Evolutionary conservation across 2,329 filamentous ascomycete species (phyloP), one percentile per base, ranked within the genome.

Genomic region (Chaetothyriales sp.): DNA sequence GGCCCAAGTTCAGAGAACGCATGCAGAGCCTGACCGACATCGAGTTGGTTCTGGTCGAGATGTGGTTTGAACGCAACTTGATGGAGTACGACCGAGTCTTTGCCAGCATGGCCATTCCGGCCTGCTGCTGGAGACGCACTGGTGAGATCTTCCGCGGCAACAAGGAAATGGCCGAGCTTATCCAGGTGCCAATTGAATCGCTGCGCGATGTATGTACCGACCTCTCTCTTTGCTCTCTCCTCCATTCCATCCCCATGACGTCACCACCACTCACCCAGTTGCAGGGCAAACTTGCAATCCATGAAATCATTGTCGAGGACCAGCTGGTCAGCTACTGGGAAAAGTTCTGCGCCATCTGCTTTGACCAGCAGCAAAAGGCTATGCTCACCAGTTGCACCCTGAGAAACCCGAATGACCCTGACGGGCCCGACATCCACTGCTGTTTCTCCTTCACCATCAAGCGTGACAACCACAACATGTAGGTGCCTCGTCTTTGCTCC

Each of bases 51-150:
- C 80, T 89, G 53, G 90, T 96, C 9, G 92, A 98, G 69, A 95
- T 96, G 87, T 96, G 92, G 90, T 96, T 98, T 63, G 92, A 98
- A 67, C 81, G 84, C 62, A 92, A 86, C 56, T 70, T 98, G 59
- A 92, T 96, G 84, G 92, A 96, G 64, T 96, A 96, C 62, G 92
- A 98, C 63, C 86, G 92, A 28, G 89, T 98, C 1, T 98, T 98
- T 70, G 92, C 92, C 1, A 94, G 88, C 65, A 98, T 98, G 92
- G 92, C 92, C 1, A 90, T 98, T 55, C 92, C 92, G 0, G 92
- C 92, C 12, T 98, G 92, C 68, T 94, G 90, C 65, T 98, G 92
- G 92, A 78, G 92, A 61, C 77, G 92, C 62, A 98, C 92, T 0
- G 92, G 92, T 8, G 92, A 98, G 70, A 96, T 98, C 46, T 96